phyloP scores from a whole-genome alignment of 228 moss, liverwort and hornwort genomes.

The Sphagnum magellanicum region DNA sequence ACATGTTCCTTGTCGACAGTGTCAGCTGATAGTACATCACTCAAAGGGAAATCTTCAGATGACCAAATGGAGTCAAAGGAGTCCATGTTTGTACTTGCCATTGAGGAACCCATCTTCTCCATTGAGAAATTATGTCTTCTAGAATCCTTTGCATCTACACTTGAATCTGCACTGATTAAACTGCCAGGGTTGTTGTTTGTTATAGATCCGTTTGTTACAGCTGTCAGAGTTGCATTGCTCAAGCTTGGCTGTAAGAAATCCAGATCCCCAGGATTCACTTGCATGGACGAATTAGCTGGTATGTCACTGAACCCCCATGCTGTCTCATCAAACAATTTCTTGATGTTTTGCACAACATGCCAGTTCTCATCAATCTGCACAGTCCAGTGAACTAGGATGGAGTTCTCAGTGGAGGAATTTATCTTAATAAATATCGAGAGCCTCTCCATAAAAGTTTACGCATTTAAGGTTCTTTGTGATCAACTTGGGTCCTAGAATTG shows the following conservation, averaged over 20 bases:
- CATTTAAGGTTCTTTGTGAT: no score
- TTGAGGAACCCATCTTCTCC: conserved; percentile 47
- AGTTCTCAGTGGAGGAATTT: no score
- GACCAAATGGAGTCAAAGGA: conserved; percentile 51
- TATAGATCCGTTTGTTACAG: conserved; percentile 23
- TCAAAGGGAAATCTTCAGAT: conserved; percentile 51
- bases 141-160: conserved; percentile 4
- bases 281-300: conserved; percentile 27
- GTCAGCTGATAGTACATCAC: conserved; percentile 39
- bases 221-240: conserved; percentile 22
- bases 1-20: conserved; percentile 27
- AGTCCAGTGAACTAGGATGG: no score
- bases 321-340: conserved; percentile 52
- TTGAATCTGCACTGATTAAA: conserved; percentile 25
- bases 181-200: conserved; percentile 16
- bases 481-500: no score
- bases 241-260: conserved; percentile 31
- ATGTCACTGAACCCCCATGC: conserved; percentile 27
- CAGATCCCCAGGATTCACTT: conserved; percentile 27
- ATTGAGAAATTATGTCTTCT: conserved; percentile 13
- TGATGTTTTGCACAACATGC: conserved; percentile 48
- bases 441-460: no score
- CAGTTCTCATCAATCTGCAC: conserved; percentile 43
- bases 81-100: conserved; percentile 43
- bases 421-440: no score